Evolutionary conservation across 169 alveolate genomes (phyloP).

Genomic region (Plasmodium knowlesi): DNA sequence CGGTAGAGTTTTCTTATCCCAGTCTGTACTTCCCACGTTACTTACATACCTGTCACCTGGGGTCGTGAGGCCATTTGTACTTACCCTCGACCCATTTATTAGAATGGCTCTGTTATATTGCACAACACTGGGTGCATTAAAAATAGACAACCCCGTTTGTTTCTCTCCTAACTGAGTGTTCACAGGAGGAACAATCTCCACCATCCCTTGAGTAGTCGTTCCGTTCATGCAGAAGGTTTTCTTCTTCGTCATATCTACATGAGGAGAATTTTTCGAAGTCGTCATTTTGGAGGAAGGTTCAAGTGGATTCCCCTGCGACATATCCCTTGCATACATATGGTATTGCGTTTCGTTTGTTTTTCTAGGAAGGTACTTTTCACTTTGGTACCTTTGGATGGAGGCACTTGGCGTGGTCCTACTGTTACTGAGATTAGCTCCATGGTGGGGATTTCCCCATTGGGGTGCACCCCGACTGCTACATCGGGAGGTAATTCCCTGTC

Average conservation of each 20-base stretch:
- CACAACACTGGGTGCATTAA: not conserved
- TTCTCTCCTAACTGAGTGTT: not conserved
- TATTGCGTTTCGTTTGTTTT: not conserved
- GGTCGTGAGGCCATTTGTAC: not conserved
- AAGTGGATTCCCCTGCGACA: not conserved
- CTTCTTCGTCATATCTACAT: not conserved
- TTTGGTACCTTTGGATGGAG: not conserved
- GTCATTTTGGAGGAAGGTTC: not conserved
- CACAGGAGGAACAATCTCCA: not conserved
- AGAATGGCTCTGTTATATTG: not conserved
- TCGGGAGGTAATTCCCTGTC: not conserved
- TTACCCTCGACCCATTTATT: not conserved
- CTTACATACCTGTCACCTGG: not conserved
- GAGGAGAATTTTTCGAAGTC: not conserved
- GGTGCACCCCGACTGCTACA: not conserved
- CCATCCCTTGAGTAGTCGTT: not conserved
- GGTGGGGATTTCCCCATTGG: not conserved
- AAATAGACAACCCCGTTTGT: not conserved
- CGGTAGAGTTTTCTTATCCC: not conserved
- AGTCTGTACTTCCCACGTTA: not conserved
- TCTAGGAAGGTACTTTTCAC: not conserved
- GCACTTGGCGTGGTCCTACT: not conserved
- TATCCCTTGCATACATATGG: slow-evolving; percentile 5
- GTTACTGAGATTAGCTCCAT: not conserved
- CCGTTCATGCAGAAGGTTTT: not conserved